Percentiles rank a stretch among this genome's conserved stretches.
Evolutionary conservation across 768 basidiomycete genomes (phyloP).

Genomic region (Mycena chlorophos): DNA sequence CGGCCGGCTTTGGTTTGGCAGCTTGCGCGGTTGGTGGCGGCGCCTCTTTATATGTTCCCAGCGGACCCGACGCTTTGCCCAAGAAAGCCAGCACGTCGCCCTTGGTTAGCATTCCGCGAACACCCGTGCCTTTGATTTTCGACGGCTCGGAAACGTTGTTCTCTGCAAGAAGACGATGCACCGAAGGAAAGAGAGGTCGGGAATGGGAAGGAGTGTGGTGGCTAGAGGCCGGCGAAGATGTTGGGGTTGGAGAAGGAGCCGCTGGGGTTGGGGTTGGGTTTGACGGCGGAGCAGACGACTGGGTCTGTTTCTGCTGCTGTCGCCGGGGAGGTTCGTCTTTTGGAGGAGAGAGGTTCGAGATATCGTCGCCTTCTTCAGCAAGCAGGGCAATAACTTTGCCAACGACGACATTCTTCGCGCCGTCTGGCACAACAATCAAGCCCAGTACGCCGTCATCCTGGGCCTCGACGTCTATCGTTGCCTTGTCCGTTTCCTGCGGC

Average conservation of each 20-base stretch:
- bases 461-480: constrained; percentile 97
- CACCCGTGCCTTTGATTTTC: constrained; percentile 83
- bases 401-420: constrained; percentile 81
- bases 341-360: constrained; percentile 76
- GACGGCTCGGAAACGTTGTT: constrained; percentile 58
- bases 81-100: constrained; percentile 89
- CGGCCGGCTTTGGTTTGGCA: constrained; percentile 38
- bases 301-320: too few species aligned
- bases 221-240: constrained; percentile 22
- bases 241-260: constrained; percentile 23
- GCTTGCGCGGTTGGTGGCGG: constrained; percentile 31
- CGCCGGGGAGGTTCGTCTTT: constrained; percentile 36
- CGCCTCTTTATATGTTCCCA: constrained; percentile 67
- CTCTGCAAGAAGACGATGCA: constrained; percentile 75
- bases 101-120: constrained; percentile 93
- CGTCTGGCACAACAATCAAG: constrained; percentile 84
- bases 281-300: constrained; percentile 32
- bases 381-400: constrained; percentile 90
- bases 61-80: constrained; percentile 77
- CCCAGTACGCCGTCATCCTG: constrained; percentile 95
- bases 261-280: constrained; percentile 30
- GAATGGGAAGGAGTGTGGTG: constrained; percentile 48
- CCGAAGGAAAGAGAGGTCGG: constrained; percentile 86
- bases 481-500: constrained; percentile 86
- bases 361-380: constrained; percentile 95